Conservation (phyloP, 2,329 filamentous ascomycete species). For the Metarhizium brunneum region DNA sequence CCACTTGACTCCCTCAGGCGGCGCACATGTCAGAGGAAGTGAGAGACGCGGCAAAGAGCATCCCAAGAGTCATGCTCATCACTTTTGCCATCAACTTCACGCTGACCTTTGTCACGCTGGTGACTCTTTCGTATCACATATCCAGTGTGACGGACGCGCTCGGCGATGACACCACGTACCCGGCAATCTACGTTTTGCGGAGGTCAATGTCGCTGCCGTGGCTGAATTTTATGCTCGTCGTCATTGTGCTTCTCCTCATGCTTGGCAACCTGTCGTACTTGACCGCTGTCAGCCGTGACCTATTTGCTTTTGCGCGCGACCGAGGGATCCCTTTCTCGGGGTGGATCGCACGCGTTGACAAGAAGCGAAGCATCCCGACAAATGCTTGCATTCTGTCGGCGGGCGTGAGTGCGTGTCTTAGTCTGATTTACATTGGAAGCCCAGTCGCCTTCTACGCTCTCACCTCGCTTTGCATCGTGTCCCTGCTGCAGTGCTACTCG, state of each 20-base stretch:
- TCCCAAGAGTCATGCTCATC: conserved; percentile 7
- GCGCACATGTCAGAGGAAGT: conserved; percentile 9
- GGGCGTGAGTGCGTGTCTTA: neutral
- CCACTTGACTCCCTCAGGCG: conserved; percentile 41
- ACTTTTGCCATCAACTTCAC: conserved; percentile 6
- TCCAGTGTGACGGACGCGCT: neutral
- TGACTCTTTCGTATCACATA: neutral
- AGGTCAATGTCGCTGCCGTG: neutral
- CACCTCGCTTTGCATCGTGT: neutral
- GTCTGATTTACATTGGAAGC: conserved; percentile 1
- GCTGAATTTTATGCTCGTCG: too few relatives aligned
- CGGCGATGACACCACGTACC: neutral
- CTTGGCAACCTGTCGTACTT: neutral
- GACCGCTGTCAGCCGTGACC: neutral
- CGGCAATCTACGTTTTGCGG: neutral
- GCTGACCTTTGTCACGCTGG: neutral
- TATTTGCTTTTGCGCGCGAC: neutral
- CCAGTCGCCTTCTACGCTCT: neutral
- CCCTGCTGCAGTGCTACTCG: neutral
- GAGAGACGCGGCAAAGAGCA: conserved; percentile 3
- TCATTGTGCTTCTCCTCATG: neutral
- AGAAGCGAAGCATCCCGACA: neutral
- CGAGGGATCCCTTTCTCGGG: neutral
- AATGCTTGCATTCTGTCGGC: neutral
- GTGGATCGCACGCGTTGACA: neutral